These are phyloP conservation scores for Coccomyxa subellipsoidea DNA, from an alignment of 163 green algal species.

Conservation along the genomic window DNA sequence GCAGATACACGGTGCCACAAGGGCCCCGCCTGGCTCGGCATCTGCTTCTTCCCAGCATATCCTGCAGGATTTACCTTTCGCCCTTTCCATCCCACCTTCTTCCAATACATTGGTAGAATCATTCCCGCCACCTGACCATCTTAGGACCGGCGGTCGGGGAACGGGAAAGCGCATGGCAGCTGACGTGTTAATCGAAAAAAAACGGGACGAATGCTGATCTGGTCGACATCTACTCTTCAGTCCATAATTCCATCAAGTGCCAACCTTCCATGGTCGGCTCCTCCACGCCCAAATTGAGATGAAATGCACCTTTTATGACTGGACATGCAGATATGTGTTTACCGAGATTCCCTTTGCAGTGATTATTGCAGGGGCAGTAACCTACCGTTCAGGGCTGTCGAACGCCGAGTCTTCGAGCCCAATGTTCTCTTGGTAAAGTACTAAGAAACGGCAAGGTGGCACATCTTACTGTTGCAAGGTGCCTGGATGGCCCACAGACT, in stretches of 20 bases:
- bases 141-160: background rate
- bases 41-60: background rate
- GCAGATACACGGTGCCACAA: background rate
- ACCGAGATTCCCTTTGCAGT: too few relatives aligned
- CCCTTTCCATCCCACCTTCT: background rate
- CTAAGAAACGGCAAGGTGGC: background rate
- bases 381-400: too few relatives aligned
- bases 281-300: background rate
- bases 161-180: background rate
- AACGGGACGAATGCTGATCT: background rate
- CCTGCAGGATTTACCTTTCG: background rate
- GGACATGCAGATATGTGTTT: too few relatives aligned
- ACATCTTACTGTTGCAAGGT: background rate
- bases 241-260: too few relatives aligned
- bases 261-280: too few relatives aligned
- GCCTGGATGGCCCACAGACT: background rate
- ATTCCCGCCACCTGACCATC: background rate
- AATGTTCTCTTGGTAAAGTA: too few relatives aligned
- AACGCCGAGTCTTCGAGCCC: background rate
- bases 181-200: background rate
- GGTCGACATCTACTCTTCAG: background rate
- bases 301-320: background rate
- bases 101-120: background rate
- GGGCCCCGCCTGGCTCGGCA: background rate
- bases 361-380: too few relatives aligned